phyloP scores from a whole-genome alignment of 345 rosid genomes.

The Aurinia saxatilis region DNA sequence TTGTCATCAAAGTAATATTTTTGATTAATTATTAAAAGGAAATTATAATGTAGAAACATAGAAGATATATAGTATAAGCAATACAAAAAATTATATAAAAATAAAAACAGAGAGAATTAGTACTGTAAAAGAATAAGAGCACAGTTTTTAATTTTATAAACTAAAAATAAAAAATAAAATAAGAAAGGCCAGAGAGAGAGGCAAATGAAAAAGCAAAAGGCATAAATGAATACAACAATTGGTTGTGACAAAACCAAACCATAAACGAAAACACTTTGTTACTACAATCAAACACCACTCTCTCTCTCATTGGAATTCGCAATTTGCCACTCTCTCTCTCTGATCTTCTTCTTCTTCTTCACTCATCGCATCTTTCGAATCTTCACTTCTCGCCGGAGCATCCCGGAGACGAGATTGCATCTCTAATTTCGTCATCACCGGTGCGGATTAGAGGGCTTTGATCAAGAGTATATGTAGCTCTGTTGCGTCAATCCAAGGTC shows the following conservation, averaged over 20 bases:
- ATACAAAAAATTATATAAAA: no score
- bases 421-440: background rate
- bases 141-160: no score
- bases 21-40: no score
- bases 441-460: background rate
- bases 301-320: slow-evolving; percentile 15
- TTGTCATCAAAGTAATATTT: no score
- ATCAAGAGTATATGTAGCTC: background rate
- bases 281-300: background rate
- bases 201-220: background rate
- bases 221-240: slow-evolving; percentile 12
- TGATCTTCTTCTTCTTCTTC: background rate
- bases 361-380: background rate
- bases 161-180: no score
- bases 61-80: no score
- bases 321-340: slow-evolving; percentile 7
- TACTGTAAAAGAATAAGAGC: no score
- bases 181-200: background rate
- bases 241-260: background rate
- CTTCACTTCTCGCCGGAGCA: no score
- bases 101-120: no score
- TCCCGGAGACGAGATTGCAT: no score
- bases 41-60: no score
- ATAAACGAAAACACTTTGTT: slow-evolving; percentile 10
- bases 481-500: background rate